Evolutionary conservation across 108 stramenopile genomes (phyloP).

Genomic region (Cylindrotheca fusiformis): DNA sequence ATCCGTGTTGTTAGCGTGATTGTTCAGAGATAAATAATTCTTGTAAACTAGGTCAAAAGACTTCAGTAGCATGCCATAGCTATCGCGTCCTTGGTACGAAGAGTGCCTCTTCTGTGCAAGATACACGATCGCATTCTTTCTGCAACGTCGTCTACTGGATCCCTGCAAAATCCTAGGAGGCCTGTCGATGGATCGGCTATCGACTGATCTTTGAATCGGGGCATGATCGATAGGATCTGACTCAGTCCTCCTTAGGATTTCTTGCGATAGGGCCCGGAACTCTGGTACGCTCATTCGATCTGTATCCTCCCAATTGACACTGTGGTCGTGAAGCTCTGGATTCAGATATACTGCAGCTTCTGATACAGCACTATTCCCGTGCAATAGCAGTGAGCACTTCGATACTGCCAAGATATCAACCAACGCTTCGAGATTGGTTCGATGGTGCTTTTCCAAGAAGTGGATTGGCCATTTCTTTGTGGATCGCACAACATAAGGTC

Average conservation of each 20-base stretch:
- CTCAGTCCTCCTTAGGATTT: constrained; percentile 12
- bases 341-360: constrained; percentile 51
- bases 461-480: constrained; percentile 40
- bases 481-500: constrained; percentile 33
- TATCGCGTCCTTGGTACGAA: constrained; percentile 38
- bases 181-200: neutral
- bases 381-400: constrained; percentile 37
- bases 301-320: constrained; percentile 40
- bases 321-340: constrained; percentile 24
- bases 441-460: constrained; percentile 32
- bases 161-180: constrained; percentile 10
- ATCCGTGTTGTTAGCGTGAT: constrained; percentile 36
- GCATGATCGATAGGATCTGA: neutral
- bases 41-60: constrained; percentile 48
- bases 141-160: constrained; percentile 6
- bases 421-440: constrained; percentile 39
- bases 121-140: constrained; percentile 48
- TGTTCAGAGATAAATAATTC: constrained; percentile 51
- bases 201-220: neutral
- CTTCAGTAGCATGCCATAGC: constrained; percentile 31
- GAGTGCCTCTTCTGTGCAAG: constrained; percentile 56
- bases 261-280: constrained; percentile 15
- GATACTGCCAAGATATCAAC: constrained; percentile 41
- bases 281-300: constrained; percentile 11
- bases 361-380: constrained; percentile 30